Base-by-base conservation (phyloP, 495 filamentous ascomycete species). In the Penicillium verhagenii region DNA sequence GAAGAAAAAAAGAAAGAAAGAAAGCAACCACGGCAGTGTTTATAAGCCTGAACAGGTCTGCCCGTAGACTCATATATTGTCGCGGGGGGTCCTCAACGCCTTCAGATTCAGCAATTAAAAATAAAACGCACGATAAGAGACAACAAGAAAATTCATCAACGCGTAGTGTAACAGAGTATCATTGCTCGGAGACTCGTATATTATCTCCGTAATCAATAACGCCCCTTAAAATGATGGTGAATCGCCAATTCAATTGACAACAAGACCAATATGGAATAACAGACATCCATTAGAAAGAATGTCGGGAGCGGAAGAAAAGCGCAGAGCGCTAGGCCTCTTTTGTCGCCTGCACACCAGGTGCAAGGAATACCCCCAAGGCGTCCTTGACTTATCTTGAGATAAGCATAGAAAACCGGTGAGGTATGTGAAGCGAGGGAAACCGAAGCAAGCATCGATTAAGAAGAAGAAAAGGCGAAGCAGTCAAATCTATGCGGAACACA, bases 101-200 rank as follows among this genome's bases (percentile, higher is more conserved):
- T 23, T 61, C 3, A 39, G 31, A 39, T 23, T 19, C n/a, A 35
- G 14, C 11, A 10, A 19, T 28, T 23, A 50, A 42, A 49, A n/a
- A n/a, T 21, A 53, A 28, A n/a, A 54, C 39, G 37, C 33, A 53
- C 48, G 57, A 51, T 45, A 38, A 59, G 45, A 47, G 63, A 50
- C 29, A 54, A 40, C 57, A 56, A 11, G 47, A 58, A n/a, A n/a
- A 60, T 42, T 40, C 37, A 51, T 48, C 58, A 54, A 53, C 58
- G 53, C 58, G 61, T 64, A 69, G 53, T 62, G 50, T 47, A 47
- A 72, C 63, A 74, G 63, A 71, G 71, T 74, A 75, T 78, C 71
- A 72, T 76, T 78, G 73, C 64, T 54, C 68, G 73, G 71, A 66
- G 68, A 76, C 66, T 72, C 75, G 72, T 78, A 56, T 78, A 75